Conservation (phyloP, 768 basidiomycete genomes). For the Termitomyces sp. region DNA sequence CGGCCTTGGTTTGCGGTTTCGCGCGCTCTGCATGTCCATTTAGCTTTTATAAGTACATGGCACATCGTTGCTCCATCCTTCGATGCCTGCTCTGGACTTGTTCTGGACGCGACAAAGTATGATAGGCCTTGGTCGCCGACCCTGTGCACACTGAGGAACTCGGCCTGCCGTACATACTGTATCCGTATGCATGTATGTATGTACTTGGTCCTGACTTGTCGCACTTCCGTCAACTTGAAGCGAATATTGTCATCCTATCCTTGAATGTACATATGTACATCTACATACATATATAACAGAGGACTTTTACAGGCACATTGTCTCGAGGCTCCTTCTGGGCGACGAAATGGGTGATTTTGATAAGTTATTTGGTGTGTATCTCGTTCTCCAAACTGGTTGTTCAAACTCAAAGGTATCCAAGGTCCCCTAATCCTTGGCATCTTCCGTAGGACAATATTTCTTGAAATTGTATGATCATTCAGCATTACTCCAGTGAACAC, state of each 20-base stretch:
- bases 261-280: not conserved
- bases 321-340: not conserved
- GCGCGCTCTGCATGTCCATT: not conserved
- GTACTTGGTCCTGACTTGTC: not conserved
- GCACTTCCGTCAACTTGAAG: not conserved
- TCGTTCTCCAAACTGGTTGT: not conserved
- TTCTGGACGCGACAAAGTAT: not conserved
- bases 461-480: not conserved
- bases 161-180: not conserved
- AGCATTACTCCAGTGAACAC: slow-evolving; percentile 18
- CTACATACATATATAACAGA: not conserved
- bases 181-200: not conserved
- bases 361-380: slow-evolving; percentile 5
- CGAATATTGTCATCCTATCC: not conserved
- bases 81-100: not conserved
- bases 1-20: not conserved
- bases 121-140: not conserved
- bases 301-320: not conserved
- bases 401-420: not conserved
- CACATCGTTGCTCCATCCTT: not conserved
- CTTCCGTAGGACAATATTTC: slow-evolving; percentile 15
- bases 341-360: slow-evolving; percentile 7
- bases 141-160: not conserved
- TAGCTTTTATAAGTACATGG: not conserved
- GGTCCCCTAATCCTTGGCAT: slow-evolving; percentile 20